phyloP scores from a whole-genome alignment of 2,329 filamentous ascomycete species.

The Aureobasidium leucospermi region DNA sequence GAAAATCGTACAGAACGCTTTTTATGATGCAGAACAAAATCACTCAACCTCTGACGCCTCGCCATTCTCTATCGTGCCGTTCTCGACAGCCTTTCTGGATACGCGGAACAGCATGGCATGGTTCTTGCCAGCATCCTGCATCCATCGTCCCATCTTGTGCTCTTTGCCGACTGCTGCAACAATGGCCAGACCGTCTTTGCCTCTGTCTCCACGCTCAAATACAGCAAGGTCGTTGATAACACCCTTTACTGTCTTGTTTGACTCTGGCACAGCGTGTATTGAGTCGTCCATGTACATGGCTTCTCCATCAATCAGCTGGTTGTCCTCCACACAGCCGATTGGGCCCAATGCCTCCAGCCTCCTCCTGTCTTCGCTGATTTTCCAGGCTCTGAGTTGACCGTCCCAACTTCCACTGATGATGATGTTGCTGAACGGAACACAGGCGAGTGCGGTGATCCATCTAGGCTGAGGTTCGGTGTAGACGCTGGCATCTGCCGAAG shows the following conservation, averaged over 20 bases:
- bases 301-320: slow-evolving; percentile 18
- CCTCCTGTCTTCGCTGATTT: slow-evolving; percentile 73
- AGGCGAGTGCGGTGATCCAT: slow-evolving; percentile 82
- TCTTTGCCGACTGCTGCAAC: slow-evolving; percentile 83
- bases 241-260: slow-evolving; percentile 50
- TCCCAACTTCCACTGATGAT: slow-evolving; percentile 94
- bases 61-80: neutral
- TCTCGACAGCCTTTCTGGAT: slow-evolving; percentile 32
- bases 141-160: slow-evolving; percentile 79
- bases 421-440: slow-evolving; percentile 83
- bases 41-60: slow-evolving; percentile 2
- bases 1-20: neutral
- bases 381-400: slow-evolving; percentile 79
- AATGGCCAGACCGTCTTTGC: slow-evolving; percentile 67
- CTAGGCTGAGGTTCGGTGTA: slow-evolving; percentile 52
- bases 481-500: slow-evolving; percentile 40
- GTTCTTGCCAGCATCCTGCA: slow-evolving; percentile 61
- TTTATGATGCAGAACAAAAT: neutral
- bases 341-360: slow-evolving; percentile 66
- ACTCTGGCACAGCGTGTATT: slow-evolving; percentile 13
- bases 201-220: slow-evolving; percentile 74
- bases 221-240: slow-evolving; percentile 84
- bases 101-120: slow-evolving; percentile 86
- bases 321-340: slow-evolving; percentile 44
- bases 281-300: slow-evolving; percentile 11